A percentile compares a stretch with the other conserved stretches of the same genome.
Conservation (phyloP, 2,329 filamentous ascomycete species). For the Sphaerulina populicola region DNA sequence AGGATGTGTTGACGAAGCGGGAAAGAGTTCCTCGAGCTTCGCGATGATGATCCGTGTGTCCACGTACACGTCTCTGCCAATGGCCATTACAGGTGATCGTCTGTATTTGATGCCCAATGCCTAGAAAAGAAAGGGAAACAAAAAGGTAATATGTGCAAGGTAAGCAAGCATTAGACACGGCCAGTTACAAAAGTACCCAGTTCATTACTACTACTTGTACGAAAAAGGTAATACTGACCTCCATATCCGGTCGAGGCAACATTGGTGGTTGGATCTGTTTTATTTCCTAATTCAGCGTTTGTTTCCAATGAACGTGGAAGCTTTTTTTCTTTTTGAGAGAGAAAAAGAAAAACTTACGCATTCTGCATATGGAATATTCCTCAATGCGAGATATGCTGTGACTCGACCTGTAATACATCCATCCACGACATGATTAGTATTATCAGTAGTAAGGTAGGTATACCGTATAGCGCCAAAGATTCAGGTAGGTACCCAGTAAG, state of each 20-base stretch:
- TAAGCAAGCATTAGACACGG: too few relatives aligned
- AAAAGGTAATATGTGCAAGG: neutral
- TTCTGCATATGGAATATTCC: slow-evolving; percentile 58
- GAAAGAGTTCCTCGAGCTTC: slow-evolving; percentile 54
- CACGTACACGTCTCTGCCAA: slow-evolving; percentile 60
- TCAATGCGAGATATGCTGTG: slow-evolving; percentile 59
- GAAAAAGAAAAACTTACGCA: slow-evolving; percentile 46
- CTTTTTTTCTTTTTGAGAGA: neutral
- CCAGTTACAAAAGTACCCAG: too few relatives aligned
- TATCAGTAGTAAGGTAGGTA: neutral
- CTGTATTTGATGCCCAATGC: slow-evolving; percentile 57
- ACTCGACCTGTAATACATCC: slow-evolving; percentile 42
- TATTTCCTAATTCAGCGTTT: slow-evolving; percentile 6
- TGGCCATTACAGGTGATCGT: slow-evolving; percentile 59
- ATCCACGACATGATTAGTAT: neutral
- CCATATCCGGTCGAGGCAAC: slow-evolving; percentile 58
- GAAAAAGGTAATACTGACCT: slow-evolving; percentile 13
- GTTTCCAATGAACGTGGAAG: neutral
- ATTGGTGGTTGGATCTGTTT: slow-evolving; percentile 53
- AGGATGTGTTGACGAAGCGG: slow-evolving; percentile 26
- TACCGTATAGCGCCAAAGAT: neutral
- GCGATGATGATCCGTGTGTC: slow-evolving; percentile 61
- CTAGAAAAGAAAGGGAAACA: neutral
- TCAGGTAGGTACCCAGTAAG: too few relatives aligned
- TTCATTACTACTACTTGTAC: neutral